These are phyloP conservation scores for Aspergillus bridgeri DNA, from an alignment of 495 filamentous ascomycete genomes.

Conservation along the genomic window DNA sequence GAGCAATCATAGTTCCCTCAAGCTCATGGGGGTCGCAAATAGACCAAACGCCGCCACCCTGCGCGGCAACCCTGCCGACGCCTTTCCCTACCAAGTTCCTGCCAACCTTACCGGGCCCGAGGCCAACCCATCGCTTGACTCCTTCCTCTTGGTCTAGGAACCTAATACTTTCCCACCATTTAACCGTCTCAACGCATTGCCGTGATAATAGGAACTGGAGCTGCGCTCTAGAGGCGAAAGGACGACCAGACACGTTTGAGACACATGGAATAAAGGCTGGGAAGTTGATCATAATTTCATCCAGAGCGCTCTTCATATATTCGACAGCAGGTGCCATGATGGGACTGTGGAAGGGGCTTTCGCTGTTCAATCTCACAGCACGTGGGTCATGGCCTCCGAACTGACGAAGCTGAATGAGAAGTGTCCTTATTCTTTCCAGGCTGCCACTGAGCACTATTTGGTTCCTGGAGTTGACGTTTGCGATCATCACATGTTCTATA, in stretches of 20 bases:
- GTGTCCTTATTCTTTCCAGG: slow-evolving; percentile 75
- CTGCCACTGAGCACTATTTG: slow-evolving; percentile 93
- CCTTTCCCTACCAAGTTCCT: slow-evolving; percentile 94
- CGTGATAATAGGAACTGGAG: slow-evolving; percentile 72
- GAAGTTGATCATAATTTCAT: slow-evolving; percentile 60
- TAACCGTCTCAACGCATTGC: slow-evolving; percentile 82
- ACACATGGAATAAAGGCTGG: slow-evolving; percentile 73
- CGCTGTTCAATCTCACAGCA: slow-evolving; percentile 80
- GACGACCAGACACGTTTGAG: slow-evolving; percentile 78
- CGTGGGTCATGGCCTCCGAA: slow-evolving; percentile 92
- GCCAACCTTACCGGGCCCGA: slow-evolving; percentile 93
- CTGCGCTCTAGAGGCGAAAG: slow-evolving; percentile 68
- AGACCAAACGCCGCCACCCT: slow-evolving; percentile 92
- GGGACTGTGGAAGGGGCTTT: slow-evolving; percentile 89
- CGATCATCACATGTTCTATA: slow-evolving; percentile 84
- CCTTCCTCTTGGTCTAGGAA: slow-evolving; percentile 84
- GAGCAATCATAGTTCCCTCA: slow-evolving; percentile 64
- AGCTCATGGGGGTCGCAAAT: slow-evolving; percentile 80
- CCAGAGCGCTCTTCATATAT: slow-evolving; percentile 64
- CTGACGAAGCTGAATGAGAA: slow-evolving; percentile 85
- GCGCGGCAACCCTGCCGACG: slow-evolving; percentile 76
- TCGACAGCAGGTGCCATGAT: slow-evolving; percentile 83
- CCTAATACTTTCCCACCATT: slow-evolving; percentile 89
- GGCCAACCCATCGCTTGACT: slow-evolving; percentile 84
- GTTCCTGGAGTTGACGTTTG: slow-evolving; percentile 92